phyloP scores from a whole-genome alignment of 352 stramenopile genomes.

The Pythium biforme region DNA sequence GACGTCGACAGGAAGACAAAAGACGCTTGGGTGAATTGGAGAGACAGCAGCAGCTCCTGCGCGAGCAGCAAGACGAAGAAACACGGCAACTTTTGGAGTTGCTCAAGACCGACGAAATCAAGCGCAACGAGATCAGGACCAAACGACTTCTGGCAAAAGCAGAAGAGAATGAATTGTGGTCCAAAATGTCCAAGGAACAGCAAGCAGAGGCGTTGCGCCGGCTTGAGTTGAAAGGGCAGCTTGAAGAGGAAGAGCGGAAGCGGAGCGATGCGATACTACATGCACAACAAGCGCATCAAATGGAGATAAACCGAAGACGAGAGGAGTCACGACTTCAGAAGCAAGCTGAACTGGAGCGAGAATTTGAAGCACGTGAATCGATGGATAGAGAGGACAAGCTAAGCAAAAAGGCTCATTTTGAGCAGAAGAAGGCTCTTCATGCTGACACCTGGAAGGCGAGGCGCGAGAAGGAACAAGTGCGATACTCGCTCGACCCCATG shows the following conservation, averaged over 20 bases:
- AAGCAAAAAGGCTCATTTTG: slow-evolving; percentile 38
- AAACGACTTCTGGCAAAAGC: slow-evolving; percentile 24
- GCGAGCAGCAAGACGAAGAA: slow-evolving; percentile 30
- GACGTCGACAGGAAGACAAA: slow-evolving; percentile 32
- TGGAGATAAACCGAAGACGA: slow-evolving; percentile 22
- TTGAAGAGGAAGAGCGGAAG: slow-evolving; percentile 18
- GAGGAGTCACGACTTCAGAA: slow-evolving; percentile 32
- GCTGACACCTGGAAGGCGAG: slow-evolving; percentile 42
- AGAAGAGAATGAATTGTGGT: slow-evolving; percentile 32
- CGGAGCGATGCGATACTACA: slow-evolving; percentile 2
- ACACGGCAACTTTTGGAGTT: slow-evolving; percentile 28
- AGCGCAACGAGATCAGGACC: slow-evolving; percentile 33
- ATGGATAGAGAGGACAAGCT: slow-evolving; percentile 47
- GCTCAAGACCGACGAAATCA: slow-evolving; percentile 31
- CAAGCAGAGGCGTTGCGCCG: slow-evolving; percentile 22
- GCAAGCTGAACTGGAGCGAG: slow-evolving; percentile 38
- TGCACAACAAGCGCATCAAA: slow-evolving; percentile 19
- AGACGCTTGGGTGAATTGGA: slow-evolving; percentile 36
- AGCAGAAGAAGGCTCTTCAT: slow-evolving; percentile 37
- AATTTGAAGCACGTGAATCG: slow-evolving; percentile 30
- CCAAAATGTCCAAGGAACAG: slow-evolving; percentile 31
- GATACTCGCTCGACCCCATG: slow-evolving; percentile 56
- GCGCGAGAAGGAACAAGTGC: slow-evolving; percentile 42
- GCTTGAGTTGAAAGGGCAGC: slow-evolving; percentile 23
- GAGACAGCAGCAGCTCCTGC: slow-evolving; percentile 36